Evolutionary conservation across 129 eudicot genomes (phyloP), one percentile per base, ranked within the genome.

Genomic region (Cynara cardunculus): DNA sequence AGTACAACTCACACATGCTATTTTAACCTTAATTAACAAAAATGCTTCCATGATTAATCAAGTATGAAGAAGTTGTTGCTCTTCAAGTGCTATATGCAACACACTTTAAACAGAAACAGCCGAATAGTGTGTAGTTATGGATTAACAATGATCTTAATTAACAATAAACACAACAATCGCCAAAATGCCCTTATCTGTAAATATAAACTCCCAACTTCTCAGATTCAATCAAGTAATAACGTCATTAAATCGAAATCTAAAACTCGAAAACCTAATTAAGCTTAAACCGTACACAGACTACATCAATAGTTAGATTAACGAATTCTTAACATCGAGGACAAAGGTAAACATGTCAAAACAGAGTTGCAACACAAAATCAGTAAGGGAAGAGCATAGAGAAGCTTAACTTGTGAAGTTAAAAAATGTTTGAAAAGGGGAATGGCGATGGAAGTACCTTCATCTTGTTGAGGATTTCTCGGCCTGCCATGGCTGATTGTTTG

Each of bases 381-480:
- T 27, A 8, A 18, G 31, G 34, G 13, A 14, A 21, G 13, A 46
- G 26, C 35, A 25, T 25, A 26, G 19, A 64, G 72, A 34, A 24
- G 31, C 21, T 49, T 25, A 37, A 59, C 0, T 27, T 22, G 34
- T 66, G n/a, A n/a, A 25, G 53, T n/a, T 6, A 25, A 62, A 19
- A 26, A 35, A 19, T 67, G 56, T 12, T 19, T 3, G 56, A 19
- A 28, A 69, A n/a, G 53, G 3, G 0, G 25, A 66, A 31, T 69
- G 69, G 21, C 26, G 25, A 39, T 19, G 22, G 35, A 37, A 49
- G 1, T 77, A 83, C 82, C 86, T 83, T 83, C 86, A 83, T 83
- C 86, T 77, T 83, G 78, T 77, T 44, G 76, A 83, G 82, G 73
- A 83, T 83, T 28, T 83, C 86, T 61, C 82, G 78, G 79, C 86